A percentile compares a stretch with the other conserved stretches of the same genome.
These are phyloP conservation scores for Solanum appendiculatum DNA, from an alignment of 257 asterid species.

Conservation along the genomic window DNA sequence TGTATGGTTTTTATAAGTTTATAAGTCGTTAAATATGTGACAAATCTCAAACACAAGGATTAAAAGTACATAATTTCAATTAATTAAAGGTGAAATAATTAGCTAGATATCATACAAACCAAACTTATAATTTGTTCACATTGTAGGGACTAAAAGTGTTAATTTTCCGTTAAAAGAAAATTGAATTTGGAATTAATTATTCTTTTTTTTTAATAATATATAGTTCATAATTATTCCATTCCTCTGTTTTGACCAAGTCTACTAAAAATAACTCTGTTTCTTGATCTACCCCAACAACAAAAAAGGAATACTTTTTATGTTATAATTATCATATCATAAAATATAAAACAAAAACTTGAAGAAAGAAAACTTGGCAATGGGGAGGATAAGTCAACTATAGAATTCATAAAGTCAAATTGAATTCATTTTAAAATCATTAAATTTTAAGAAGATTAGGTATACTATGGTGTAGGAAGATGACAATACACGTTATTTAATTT, in stretches of 20 bases:
- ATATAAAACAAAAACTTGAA: background rate
- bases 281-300: background rate
- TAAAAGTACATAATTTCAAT: background rate
- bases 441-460: background rate
- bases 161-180: background rate
- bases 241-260: background rate
- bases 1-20: background rate
- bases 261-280: background rate
- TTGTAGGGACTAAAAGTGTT: background rate
- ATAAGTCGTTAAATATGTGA: background rate
- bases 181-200: background rate
- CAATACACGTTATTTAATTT: background rate
- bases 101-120: background rate
- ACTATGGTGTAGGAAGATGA: background rate
- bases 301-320: background rate
- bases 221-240: background rate
- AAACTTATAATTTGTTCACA: background rate
- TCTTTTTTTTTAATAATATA: background rate
- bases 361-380: background rate
- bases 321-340: background rate
- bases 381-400: background rate
- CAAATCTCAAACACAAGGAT: background rate
- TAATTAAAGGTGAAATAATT: background rate
- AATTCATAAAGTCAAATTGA: background rate
- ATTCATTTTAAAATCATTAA: background rate